Percentiles rank a stretch among this genome's conserved stretches.
phyloP scores from a whole-genome alignment of 345 rosid genomes.

The Eucalyptus polybractea region DNA sequence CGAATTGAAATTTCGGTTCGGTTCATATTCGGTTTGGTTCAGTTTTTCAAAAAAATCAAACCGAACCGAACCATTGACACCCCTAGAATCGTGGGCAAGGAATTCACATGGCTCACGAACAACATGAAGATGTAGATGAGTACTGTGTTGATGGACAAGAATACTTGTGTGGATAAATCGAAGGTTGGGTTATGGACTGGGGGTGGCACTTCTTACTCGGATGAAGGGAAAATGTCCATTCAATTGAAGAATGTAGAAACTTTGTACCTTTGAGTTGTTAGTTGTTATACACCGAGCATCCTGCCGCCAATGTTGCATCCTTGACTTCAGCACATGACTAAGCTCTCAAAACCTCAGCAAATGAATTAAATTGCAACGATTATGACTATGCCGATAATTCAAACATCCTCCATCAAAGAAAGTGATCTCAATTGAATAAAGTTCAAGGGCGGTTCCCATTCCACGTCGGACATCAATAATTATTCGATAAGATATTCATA shows the following conservation, averaged over 20 bases:
- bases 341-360: neutral
- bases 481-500: no score
- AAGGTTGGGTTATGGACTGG: neutral
- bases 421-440: neutral
- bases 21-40: no score
- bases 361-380: neutral
- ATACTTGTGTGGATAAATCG: neutral
- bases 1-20: no score
- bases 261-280: neutral
- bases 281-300: neutral
- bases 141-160: accelerated
- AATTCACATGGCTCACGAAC: neutral
- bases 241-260: neutral
- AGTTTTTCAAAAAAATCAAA: no score
- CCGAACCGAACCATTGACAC: no score
- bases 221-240: neutral
- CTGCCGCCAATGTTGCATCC: neutral
- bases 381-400: neutral
- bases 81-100: neutral
- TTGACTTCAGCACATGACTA: neutral
- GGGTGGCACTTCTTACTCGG: neutral
- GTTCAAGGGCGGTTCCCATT: accelerated
- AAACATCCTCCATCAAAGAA: neutral
- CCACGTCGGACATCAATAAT: neutral
- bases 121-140: neutral